Evolutionary conservation across 192 early-diverging fungal species (phyloP).

Genomic region (Linnemannia hyalina): DNA sequence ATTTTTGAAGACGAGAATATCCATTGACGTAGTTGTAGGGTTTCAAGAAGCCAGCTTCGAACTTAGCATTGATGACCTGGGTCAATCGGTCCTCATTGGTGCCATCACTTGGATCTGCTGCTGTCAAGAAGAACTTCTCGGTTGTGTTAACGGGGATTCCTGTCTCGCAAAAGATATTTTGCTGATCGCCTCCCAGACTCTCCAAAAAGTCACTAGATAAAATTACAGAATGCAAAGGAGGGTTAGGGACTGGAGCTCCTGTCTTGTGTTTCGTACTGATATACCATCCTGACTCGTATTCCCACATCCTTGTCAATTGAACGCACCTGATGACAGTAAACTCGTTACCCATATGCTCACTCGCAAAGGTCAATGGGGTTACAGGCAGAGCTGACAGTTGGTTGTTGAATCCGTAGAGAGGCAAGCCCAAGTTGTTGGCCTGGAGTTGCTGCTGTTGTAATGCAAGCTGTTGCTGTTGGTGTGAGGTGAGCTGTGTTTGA

Average conservation of each 20-base stretch:
- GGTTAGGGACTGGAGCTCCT: neutral
- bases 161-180: constrained; percentile 39
- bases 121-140: constrained; percentile 91
- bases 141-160: constrained; percentile 68
- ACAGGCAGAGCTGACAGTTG: constrained; percentile 50
- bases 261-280: neutral
- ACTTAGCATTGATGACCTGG: constrained; percentile 95
- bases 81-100: constrained; percentile 89
- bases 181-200: constrained; percentile 56
- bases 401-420: constrained; percentile 49
- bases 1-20: constrained; percentile 88
- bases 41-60: constrained; percentile 94
- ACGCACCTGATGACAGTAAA: constrained; percentile 78
- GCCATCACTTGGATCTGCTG: constrained; percentile 92
- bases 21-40: constrained; percentile 98
- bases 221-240: constrained; percentile 54
- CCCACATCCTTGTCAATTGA: neutral
- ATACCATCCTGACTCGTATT: neutral
- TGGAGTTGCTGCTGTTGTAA: constrained; percentile 28
- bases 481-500: constrained; percentile 23
- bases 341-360: constrained; percentile 84
- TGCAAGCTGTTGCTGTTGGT: constrained; percentile 18
- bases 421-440: constrained; percentile 49
- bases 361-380: constrained; percentile 80
- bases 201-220: constrained; percentile 70